Evolutionary conservation across 2,329 filamentous ascomycete species (phyloP), one percentile per base, ranked within the genome.

Genomic region (Cryphonectria naterciae): DNA sequence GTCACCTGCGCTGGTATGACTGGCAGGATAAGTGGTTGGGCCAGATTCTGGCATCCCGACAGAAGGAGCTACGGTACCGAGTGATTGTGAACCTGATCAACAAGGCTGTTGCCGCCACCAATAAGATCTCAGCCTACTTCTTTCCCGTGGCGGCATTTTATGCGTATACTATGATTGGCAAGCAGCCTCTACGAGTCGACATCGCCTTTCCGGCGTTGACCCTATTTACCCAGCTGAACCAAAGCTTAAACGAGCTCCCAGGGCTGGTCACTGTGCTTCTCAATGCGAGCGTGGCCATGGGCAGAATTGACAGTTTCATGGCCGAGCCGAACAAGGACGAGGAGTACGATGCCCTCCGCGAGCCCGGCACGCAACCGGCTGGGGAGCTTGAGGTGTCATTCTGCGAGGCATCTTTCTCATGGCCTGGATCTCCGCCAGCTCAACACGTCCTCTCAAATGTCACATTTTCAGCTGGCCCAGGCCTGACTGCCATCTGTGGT

Each of bases 131-230:
- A 0, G 92, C 91, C 39, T 90, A 91, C 0, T 80, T 94, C 4
- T 94, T 97, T 74, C 94, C 94, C 0, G 90, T 96, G 0, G 89
- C 92, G 1, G 93, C 92, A 1, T 94, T 97, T 75, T 93, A 91
- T 74, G 90, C 93, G 0, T 97, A 94, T 78, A 96, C 94, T 0
- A 85, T 91, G 15, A 79, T 95, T 54, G 89, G 92, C 5, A 88
- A 89, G 0, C 85, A 88, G 64, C 87, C 89, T 0, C 81, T 97
- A 11, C 89, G 90, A 0, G 89, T 97, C 49, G 92, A 97, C 72
- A 85, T 97, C 37, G 94, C 94, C 13, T 97, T 97, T 79, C 94
- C 94, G 0, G 94, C 94, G 0, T 84, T 97, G 2, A 91, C 95
- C 72, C 84, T 97, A 0, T 97, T 97, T 76, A 83, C 84, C 1